These are phyloP conservation scores for Shiraia sp. DNA, from an alignment of 2,329 filamentous ascomycete species.

Conservation along the genomic window DNA sequence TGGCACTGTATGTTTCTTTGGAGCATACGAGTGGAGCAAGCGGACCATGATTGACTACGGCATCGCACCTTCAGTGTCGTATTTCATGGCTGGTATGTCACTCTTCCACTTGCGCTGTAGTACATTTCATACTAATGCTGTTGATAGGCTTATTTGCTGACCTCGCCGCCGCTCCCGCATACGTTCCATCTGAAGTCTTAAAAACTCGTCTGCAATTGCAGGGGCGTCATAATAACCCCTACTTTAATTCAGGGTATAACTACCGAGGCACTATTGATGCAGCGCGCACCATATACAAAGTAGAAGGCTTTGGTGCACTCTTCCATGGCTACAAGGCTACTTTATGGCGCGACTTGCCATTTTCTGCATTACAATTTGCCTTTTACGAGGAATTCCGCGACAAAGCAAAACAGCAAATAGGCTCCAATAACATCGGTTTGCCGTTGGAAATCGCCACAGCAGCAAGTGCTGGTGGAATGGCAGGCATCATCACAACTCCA, in stretches of 20 bases:
- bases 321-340: constrained; percentile 99
- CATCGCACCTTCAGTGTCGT: constrained; percentile 79
- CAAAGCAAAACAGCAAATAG: constrained; percentile 77
- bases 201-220: constrained; percentile 97
- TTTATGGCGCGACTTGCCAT: constrained; percentile 89
- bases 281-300: constrained; percentile 77
- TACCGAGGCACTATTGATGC: constrained; percentile 87
- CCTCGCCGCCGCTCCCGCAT: constrained; percentile 86
- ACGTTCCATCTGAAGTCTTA: constrained; percentile 95
- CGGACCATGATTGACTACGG: constrained; percentile 83
- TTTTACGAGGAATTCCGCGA: constrained; percentile 95
- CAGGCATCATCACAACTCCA: constrained; percentile 91
- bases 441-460: constrained; percentile 86
- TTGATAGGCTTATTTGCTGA: constrained; percentile 83
- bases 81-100: constrained; percentile 75
- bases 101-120: not conserved
- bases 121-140: not conserved
- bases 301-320: constrained; percentile 81
- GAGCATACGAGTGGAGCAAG: constrained; percentile 95
- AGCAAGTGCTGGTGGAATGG: constrained; percentile 85
- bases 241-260: constrained; percentile 93
- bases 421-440: constrained; percentile 81
- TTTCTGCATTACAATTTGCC: constrained; percentile 94
- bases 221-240: constrained; percentile 92
- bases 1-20: constrained; percentile 93